phyloP scores from a whole-genome alignment of 257 asterid genomes.

The Capsicum baccatum region DNA sequence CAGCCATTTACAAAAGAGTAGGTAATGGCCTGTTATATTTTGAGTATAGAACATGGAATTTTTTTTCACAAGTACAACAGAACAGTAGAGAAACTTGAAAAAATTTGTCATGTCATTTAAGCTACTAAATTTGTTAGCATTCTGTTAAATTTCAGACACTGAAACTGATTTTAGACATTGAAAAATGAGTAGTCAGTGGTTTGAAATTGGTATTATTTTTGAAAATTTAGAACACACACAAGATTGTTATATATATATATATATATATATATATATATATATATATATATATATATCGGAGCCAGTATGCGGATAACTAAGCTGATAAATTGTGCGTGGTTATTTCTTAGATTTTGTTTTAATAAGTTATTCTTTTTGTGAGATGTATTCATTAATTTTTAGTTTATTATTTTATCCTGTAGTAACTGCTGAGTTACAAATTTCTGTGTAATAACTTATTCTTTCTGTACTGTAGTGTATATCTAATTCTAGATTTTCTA shows the following conservation, averaged over 20 bases:
- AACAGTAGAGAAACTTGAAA: not conserved
- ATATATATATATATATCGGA: too few species aligned
- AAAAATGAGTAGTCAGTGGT: not conserved
- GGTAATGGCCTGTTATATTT: slow-evolving; percentile 2
- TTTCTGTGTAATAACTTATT: too few species aligned
- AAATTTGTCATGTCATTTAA: not conserved
- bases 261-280: too few species aligned
- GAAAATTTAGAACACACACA: not conserved
- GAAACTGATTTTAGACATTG: slow-evolving; percentile 24
- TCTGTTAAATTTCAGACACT: not conserved
- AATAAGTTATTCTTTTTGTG: too few species aligned
- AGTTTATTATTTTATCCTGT: too few species aligned
- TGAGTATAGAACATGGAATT: not conserved
- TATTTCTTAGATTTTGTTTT: too few species aligned
- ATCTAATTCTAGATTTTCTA: too few species aligned
- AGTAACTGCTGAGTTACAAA: too few species aligned
- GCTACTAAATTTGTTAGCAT: slow-evolving; percentile 5
- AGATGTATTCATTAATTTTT: too few species aligned
- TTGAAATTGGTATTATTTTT: not conserved
- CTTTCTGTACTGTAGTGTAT: too few species aligned
- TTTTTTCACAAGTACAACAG: not conserved
- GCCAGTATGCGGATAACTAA: too few species aligned
- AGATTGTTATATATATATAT: not conserved
- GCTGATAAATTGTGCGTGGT: too few species aligned
- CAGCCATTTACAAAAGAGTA: not conserved